Percentiles rank a stretch among this genome's conserved stretches.
Evolutionary conservation across 768 basidiomycete species (phyloP).

Genomic region (Leccinum disarticulatum): DNA sequence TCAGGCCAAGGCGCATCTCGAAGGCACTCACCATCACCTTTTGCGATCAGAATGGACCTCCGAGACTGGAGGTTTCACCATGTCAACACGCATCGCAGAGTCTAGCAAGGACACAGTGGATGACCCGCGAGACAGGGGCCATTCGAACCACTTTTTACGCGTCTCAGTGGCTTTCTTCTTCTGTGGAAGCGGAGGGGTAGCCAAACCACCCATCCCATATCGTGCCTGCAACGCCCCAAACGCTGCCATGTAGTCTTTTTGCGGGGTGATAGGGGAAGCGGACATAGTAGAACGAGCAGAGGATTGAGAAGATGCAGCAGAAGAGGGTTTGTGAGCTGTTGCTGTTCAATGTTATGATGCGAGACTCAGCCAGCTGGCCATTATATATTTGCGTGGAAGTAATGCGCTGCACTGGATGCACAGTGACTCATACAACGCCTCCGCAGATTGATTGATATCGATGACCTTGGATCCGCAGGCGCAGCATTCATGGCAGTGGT

Average conservation of each 20-base stretch:
- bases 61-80: neutral
- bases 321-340: neutral
- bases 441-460: neutral
- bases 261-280: slow-evolving; percentile 7
- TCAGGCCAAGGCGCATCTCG: neutral
- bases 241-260: slow-evolving; percentile 26
- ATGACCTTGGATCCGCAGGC: neutral
- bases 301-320: neutral
- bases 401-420: neutral
- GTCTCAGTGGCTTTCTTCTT: neutral
- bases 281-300: neutral
- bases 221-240: slow-evolving; percentile 21
- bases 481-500: neutral
- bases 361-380: no score
- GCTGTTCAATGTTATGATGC: neutral
- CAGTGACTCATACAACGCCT: neutral
- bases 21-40: neutral
- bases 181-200: slow-evolving; percentile 1
- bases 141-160: slow-evolving; percentile 22
- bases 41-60: neutral
- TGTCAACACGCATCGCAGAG: neutral
- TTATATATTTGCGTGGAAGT: slow-evolving; percentile 7
- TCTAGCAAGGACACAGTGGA: slow-evolving; percentile 19
- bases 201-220: slow-evolving; percentile 19
- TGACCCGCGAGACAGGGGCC: slow-evolving; percentile 11